These are phyloP conservation scores for Penicillium sclerotigenum DNA, from an alignment of 2,329 filamentous ascomycete genomes.

Conservation along the genomic window DNA sequence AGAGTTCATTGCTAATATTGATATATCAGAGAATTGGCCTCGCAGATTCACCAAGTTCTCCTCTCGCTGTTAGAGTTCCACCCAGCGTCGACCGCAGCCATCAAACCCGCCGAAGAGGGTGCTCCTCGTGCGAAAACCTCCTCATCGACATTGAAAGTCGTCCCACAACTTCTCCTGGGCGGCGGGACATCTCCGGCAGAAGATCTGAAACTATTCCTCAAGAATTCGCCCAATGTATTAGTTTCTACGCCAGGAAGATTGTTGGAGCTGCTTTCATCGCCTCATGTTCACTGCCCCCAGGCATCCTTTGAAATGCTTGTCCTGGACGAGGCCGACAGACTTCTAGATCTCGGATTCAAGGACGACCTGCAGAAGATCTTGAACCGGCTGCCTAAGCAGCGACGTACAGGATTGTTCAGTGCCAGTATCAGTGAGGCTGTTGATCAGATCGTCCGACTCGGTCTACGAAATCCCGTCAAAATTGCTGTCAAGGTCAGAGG, in stretches of 20 bases:
- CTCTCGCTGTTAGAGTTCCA: constrained; percentile 78
- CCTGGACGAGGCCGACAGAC: constrained; percentile 87
- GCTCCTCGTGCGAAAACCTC: constrained; percentile 39
- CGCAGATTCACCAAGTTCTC: constrained; percentile 83
- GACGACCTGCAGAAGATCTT: constrained; percentile 84
- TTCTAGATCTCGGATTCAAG: constrained; percentile 92
- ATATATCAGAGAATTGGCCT: constrained; percentile 70
- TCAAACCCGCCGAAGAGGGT: constrained; percentile 45
- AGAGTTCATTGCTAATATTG: neutral
- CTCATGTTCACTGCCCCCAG: constrained; percentile 81
- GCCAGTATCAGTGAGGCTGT: constrained; percentile 95
- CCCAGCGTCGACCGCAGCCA: constrained; percentile 61
- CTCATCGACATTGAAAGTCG: constrained; percentile 56
- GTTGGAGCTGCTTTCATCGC: constrained; percentile 79
- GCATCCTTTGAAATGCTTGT: constrained; percentile 90
- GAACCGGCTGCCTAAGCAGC: constrained; percentile 80
- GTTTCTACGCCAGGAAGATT: constrained; percentile 89
- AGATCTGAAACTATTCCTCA: constrained; percentile 80
- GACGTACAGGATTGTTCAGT: constrained; percentile 89
- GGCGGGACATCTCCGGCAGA: constrained; percentile 78
- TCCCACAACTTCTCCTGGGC: constrained; percentile 85
- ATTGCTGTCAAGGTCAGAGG: constrained; percentile 90
- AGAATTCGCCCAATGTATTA: constrained; percentile 79
- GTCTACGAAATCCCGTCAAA: constrained; percentile 89
- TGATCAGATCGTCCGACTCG: constrained; percentile 86